Conservation (phyloP, 768 basidiomycete genomes). For the Lactarius sp. region DNA sequence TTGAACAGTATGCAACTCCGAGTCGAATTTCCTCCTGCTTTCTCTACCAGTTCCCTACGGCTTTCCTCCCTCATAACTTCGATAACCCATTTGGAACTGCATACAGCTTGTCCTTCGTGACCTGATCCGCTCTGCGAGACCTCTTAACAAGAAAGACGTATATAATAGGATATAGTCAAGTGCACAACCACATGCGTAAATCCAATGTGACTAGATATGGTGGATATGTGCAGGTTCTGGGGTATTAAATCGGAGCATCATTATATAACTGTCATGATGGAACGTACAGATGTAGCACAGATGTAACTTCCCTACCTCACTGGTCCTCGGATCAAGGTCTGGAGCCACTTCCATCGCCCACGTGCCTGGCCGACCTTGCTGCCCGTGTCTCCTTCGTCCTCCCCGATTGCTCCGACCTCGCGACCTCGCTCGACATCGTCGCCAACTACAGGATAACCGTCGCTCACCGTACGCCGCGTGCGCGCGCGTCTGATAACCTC, state of each 20-base stretch:
- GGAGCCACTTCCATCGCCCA: constrained; percentile 12
- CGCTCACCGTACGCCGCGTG: constrained; percentile 19
- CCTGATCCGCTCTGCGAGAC: too few relatives aligned
- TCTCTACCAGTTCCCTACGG: too few relatives aligned
- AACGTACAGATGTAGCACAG: constrained; percentile 2
- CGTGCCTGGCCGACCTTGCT: not conserved
- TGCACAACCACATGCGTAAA: not conserved
- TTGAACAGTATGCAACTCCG: too few relatives aligned
- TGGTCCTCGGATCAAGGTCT: not conserved
- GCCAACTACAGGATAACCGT: not conserved
- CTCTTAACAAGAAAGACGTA: not conserved
- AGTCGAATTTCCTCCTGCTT: too few relatives aligned
- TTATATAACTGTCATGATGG: constrained; percentile 12
- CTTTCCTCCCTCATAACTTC: too few relatives aligned
- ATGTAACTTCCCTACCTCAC: not conserved
- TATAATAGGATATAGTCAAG: not conserved
- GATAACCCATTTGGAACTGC: too few relatives aligned
- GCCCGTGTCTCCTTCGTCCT: not conserved
- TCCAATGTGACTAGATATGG: not conserved
- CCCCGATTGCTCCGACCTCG: not conserved
- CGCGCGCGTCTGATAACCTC: constrained; percentile 13
- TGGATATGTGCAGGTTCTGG: not conserved
- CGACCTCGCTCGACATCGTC: constrained; percentile 4
- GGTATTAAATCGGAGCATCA: constrained; percentile 12
- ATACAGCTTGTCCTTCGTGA: too few relatives aligned